phyloP scores from a whole-genome alignment of 1,284 basidiomycete species.

The Trichosporon ovoides region DNA sequence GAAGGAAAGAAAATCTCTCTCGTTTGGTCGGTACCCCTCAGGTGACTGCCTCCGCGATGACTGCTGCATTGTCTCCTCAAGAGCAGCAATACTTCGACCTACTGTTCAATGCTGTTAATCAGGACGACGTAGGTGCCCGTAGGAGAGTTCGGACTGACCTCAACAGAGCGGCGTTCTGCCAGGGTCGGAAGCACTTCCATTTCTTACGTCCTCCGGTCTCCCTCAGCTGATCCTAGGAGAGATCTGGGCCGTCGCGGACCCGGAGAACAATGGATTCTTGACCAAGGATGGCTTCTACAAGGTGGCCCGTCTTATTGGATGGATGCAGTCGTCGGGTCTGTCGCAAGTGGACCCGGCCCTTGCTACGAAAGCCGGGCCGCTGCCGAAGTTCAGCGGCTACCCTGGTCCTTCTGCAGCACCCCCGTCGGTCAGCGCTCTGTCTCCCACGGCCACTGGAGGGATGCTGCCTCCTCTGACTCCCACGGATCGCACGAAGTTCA shows the following conservation, averaged over 20 bases:
- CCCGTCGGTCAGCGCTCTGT: slow-evolving; percentile 29
- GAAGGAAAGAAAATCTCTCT: neutral
- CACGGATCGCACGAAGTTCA: slow-evolving; percentile 77
- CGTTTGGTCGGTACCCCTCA: neutral
- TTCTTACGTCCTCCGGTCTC: slow-evolving; percentile 74
- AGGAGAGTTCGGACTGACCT: neutral
- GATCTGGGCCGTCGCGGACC: slow-evolving; percentile 90
- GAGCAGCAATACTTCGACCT: slow-evolving; percentile 47
- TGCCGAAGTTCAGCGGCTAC: slow-evolving; percentile 73
- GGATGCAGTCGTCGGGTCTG: slow-evolving; percentile 72
- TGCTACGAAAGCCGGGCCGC: slow-evolving; percentile 60
- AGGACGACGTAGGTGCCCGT: slow-evolving; percentile 34
- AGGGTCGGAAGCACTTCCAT: slow-evolving; percentile 74
- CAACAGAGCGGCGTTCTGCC: slow-evolving; percentile 67
- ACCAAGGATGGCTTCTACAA: slow-evolving; percentile 77
- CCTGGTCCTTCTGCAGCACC: slow-evolving; percentile 42
- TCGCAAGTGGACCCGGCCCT: slow-evolving; percentile 27
- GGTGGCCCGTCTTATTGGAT: slow-evolving; percentile 83
- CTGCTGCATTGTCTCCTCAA: slow-evolving; percentile 2
- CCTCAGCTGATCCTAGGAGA: slow-evolving; percentile 74
- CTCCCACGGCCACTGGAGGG: slow-evolving; percentile 49
- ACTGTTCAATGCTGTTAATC: slow-evolving; percentile 43
- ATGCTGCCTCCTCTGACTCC: slow-evolving; percentile 61
- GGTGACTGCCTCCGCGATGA: slow-evolving; percentile 8
- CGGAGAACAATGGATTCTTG: slow-evolving; percentile 86